Base-by-base conservation (phyloP, 441 rosid species). In the Monsonia emarginata region DNA sequence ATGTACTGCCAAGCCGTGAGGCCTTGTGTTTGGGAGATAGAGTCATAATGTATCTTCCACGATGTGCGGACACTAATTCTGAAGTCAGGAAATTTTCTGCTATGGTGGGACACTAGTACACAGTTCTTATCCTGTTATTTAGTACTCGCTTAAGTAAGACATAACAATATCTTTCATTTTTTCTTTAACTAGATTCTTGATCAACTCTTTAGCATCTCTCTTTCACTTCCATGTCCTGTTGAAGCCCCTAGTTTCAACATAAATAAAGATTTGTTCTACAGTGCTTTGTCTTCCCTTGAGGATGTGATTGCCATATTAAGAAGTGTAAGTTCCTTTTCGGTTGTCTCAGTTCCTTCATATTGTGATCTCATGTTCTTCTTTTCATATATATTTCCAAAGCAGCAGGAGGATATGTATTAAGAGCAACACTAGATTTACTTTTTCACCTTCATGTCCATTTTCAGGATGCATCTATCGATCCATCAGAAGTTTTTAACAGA, bases 381-480 rank as follows among this genome's bases (percentile, higher is more conserved):
- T 67, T 65, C 66, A 28, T 62, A 65, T 76, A 40, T 72, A 13
- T 56, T 52, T 71, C 65, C 64, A 57, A 52, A 70, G 61, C 52
- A 66, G 59, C 46, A 46, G 34, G 65, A 61, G 59, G 36, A 28
- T 52, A 64, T 46, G 28, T 46, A 5, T n/a, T 60, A 60, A 28
- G 62, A 22, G 62, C 22, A 19, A 52, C 32, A 4, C 22, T 16
- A 42, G 25, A 7, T 31, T 34, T 36, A 25, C 24, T 60, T n/a
- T 64, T 48, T 26, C 61, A 19, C 44, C 6, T 5, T 57, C 67
- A 11, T 64, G 3, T 63, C 40, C 67, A 48, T 74, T 59, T 79
- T 70, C 95, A 95, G 99, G 98, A 95, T 85, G 91, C 97, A 73
- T 95, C 99, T 56, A 95, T 95, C 71, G 99, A 95, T 78, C 99